A percentile compares a stretch with the other conserved stretches of the same genome.
phyloP scores from a whole-genome alignment of 768 basidiomycete species.

The Trametes gibbosa region DNA sequence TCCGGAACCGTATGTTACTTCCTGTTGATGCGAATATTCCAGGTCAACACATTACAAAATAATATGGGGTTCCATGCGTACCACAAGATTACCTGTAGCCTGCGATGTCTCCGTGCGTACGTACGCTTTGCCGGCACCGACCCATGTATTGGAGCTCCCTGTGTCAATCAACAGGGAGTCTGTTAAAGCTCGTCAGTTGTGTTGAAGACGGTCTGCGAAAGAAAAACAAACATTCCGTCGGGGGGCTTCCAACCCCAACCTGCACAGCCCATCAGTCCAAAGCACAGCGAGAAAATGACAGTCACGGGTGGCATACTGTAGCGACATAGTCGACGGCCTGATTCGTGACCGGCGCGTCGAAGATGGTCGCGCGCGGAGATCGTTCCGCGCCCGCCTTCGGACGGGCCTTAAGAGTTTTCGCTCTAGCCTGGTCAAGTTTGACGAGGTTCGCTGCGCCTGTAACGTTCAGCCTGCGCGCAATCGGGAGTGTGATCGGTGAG shows the following conservation, averaged over 20 bases:
- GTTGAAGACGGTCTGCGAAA: no score
- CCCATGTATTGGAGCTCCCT: conserved; percentile 54
- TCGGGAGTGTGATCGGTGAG: conserved; percentile 21
- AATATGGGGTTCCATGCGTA: conserved; percentile 29
- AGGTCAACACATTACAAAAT: conserved; percentile 13
- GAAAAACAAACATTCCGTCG: conserved; percentile 36
- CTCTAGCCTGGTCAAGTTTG: conserved; percentile 23
- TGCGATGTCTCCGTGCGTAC: conserved; percentile 40
- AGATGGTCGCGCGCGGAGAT: background rate
- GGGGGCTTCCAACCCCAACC: conserved; percentile 49
- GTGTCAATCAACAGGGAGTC: conserved; percentile 56
- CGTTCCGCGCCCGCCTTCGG: background rate
- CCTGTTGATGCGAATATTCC: conserved; percentile 26
- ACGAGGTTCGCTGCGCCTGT: conserved; percentile 20
- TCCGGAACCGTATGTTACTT: conserved; percentile 52
- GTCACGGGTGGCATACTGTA: conserved; percentile 4
- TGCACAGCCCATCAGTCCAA: background rate
- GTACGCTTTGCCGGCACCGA: conserved; percentile 48
- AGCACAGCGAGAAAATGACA: no score
- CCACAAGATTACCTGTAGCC: conserved; percentile 31
- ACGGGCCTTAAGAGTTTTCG: conserved; percentile 12
- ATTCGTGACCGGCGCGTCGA: conserved; percentile 22
- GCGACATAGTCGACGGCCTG: conserved; percentile 27
- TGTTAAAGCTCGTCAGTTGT: conserved; percentile 1
- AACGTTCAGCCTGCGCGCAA: conserved; percentile 23